phyloP scores from a whole-genome alignment of 129 eudicot genomes.

The Flaveria brownii region DNA sequence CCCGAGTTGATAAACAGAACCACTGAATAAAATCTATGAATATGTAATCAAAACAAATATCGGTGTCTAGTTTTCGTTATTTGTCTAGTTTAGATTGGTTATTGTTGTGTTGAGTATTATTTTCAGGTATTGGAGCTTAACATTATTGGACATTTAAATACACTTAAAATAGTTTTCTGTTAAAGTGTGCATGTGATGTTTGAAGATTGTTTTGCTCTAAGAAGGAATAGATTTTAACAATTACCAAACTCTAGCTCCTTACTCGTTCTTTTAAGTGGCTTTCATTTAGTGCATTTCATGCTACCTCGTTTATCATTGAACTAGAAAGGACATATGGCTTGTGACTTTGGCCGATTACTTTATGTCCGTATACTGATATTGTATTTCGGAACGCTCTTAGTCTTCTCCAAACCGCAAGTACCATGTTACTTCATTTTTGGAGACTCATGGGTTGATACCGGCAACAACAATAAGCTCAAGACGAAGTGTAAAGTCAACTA shows the following conservation, averaged over 20 bases:
- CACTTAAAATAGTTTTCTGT: neutral
- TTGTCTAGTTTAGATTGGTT: neutral
- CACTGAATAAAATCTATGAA: too few species aligned
- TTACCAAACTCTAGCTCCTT: neutral
- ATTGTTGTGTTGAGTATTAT: neutral
- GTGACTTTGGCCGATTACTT: neutral
- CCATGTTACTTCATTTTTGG: conserved; percentile 45
- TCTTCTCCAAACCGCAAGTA: conserved; percentile 24
- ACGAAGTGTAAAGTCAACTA: conserved; percentile 26
- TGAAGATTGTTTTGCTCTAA: neutral
- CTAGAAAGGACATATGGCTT: conserved; percentile 13
- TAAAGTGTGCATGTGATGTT: neutral
- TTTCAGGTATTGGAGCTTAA: neutral
- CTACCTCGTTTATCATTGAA: neutral
- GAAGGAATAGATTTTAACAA: neutral
- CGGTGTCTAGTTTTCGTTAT: too few species aligned
- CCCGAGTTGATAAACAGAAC: too few species aligned
- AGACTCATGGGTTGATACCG: conserved; percentile 29
- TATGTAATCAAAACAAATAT: too few species aligned
- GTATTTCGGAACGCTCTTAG: neutral
- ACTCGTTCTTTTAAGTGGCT: conserved; percentile 1
- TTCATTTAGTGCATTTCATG: neutral
- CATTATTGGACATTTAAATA: neutral
- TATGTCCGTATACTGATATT: neutral
- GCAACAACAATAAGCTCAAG: conserved; percentile 28